A percentile compares a stretch with the other conserved stretches of the same genome.
Conservation (phyloP, 176 grass and related monocot genomes). For the Typha latifolia region DNA sequence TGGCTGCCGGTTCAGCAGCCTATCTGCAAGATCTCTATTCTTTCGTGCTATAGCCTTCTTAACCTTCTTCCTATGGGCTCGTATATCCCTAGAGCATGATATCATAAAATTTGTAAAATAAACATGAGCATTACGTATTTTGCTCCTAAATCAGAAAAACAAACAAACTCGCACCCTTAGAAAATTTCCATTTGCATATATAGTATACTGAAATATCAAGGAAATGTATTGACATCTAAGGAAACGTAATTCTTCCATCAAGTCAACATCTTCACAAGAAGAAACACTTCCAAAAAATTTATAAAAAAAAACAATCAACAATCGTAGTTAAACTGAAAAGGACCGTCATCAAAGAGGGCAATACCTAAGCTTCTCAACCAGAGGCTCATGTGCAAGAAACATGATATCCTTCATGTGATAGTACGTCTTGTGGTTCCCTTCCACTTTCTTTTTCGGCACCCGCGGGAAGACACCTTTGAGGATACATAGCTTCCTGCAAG, state of each 20-base stretch:
- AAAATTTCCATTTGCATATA: too few species aligned
- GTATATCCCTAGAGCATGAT: slow-evolving; percentile 52
- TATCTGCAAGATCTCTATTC: slow-evolving; percentile 82
- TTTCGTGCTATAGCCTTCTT: slow-evolving; percentile 77
- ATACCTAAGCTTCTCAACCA: slow-evolving; percentile 77
- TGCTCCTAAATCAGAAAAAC: too few species aligned
- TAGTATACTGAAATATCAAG: too few species aligned
- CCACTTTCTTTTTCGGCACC: slow-evolving; percentile 87
- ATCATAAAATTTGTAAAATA: background rate
- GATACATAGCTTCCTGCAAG: slow-evolving; percentile 86
- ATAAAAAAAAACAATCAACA: too few species aligned
- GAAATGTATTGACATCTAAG: too few species aligned
- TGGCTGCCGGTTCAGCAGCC: slow-evolving; percentile 60
- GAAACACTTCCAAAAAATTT: too few species aligned
- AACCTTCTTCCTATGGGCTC: slow-evolving; percentile 59
- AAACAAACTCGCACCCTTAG: too few species aligned
- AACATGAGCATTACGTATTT: too few species aligned
- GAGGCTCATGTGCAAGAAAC: slow-evolving; percentile 70
- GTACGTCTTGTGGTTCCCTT: slow-evolving; percentile 95
- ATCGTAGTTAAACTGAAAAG: background rate
- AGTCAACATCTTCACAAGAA: too few species aligned
- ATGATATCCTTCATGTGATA: slow-evolving; percentile 88
- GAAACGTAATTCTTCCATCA: too few species aligned
- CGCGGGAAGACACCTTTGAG: slow-evolving; percentile 85
- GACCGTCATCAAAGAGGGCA: background rate